These are phyloP conservation scores for Citrus reticulata DNA, from an alignment of 345 rosid genomes.

Conservation along the genomic window DNA sequence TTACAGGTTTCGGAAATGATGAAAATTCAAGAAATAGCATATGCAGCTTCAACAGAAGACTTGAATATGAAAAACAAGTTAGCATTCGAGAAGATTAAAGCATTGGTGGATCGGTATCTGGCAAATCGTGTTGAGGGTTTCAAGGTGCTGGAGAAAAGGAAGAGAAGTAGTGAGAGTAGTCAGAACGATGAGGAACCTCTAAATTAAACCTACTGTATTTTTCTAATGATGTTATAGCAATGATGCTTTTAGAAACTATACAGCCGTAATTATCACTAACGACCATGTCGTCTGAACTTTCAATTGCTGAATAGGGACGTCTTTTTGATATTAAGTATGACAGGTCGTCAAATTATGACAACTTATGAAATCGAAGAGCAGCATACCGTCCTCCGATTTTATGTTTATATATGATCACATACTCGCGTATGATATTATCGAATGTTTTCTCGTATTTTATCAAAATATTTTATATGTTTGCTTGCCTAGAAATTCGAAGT, in stretches of 20 bases:
- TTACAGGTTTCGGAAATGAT: conserved; percentile 9
- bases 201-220: neutral
- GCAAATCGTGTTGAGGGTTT: neutral
- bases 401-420: neutral
- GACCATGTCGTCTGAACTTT: neutral
- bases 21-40: conserved; percentile 11
- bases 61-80: conserved; percentile 1
- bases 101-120: conserved; percentile 1
- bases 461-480: neutral
- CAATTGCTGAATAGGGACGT: neutral
- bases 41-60: conserved; percentile 6
- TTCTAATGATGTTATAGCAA: neutral
- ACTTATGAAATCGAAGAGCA: no score
- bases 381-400: neutral
- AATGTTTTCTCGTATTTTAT: neutral
- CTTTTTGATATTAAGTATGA: neutral
- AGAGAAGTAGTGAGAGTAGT: conserved; percentile 3
- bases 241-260: neutral
- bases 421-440: no score
- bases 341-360: neutral
- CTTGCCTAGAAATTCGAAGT: no score
- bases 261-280: neutral
- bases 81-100: conserved; percentile 8
- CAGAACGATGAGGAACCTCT: neutral
- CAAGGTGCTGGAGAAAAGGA: conserved; percentile 5